These are phyloP conservation scores for Venturia nashicola DNA, from an alignment of 2,329 filamentous ascomycete genomes.

Conservation along the genomic window DNA sequence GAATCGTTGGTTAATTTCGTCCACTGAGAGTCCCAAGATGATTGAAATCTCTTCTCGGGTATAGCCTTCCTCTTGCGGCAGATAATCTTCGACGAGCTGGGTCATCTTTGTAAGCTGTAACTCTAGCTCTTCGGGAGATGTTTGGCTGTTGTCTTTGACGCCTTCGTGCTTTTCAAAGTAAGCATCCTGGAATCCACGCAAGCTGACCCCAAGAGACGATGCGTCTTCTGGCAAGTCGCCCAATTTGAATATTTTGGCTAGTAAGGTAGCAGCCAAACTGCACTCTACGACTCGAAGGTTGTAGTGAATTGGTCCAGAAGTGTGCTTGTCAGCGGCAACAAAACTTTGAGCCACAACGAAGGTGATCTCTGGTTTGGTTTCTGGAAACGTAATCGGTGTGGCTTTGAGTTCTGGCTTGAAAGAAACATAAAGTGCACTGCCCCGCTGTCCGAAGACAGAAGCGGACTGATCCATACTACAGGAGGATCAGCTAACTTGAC, in stretches of 20 bases:
- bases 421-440: slow-evolving; percentile 77
- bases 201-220: slow-evolving; percentile 68
- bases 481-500: not conserved
- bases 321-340: slow-evolving; percentile 86
- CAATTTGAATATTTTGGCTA: slow-evolving; percentile 47
- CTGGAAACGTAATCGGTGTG: slow-evolving; percentile 68
- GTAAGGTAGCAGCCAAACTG: slow-evolving; percentile 65
- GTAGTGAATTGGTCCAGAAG: slow-evolving; percentile 87
- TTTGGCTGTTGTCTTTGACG: slow-evolving; percentile 35
- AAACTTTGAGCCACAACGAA: slow-evolving; percentile 95
- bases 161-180: slow-evolving; percentile 51
- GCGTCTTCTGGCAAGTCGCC: slow-evolving; percentile 60
- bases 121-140: slow-evolving; percentile 30
- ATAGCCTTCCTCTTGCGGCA: slow-evolving; percentile 73
- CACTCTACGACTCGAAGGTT: slow-evolving; percentile 95
- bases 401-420: slow-evolving; percentile 72
- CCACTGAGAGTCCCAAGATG: slow-evolving; percentile 55
- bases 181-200: slow-evolving; percentile 76
- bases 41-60: slow-evolving; percentile 73
- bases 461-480: slow-evolving; percentile 90
- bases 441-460: slow-evolving; percentile 81
- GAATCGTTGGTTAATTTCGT: slow-evolving; percentile 64
- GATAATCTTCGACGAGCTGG: slow-evolving; percentile 53
- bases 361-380: slow-evolving; percentile 67
- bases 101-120: slow-evolving; percentile 65